Conservation (phyloP, 2,329 filamentous ascomycete genomes). For the Cryphonectria japonica region DNA sequence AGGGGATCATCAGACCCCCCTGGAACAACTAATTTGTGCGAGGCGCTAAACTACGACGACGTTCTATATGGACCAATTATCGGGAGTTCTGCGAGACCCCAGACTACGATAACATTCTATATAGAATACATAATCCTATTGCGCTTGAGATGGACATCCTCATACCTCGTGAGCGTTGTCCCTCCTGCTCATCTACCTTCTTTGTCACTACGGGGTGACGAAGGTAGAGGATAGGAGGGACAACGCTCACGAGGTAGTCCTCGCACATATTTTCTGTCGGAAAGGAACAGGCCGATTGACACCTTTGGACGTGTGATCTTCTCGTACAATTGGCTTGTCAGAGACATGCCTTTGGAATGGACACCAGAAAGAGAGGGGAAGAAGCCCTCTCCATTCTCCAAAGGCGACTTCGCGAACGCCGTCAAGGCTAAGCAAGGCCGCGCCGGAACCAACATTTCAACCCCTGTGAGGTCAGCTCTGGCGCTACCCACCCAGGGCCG, state of each 20-base stretch:
- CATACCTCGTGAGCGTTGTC: too few relatives aligned
- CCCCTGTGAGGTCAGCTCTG: neutral
- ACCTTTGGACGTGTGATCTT: constrained; percentile 8
- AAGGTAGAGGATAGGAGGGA: too few relatives aligned
- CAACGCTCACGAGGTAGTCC: too few relatives aligned
- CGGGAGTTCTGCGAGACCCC: too few relatives aligned
- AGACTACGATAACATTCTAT: too few relatives aligned
- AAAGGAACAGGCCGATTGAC: neutral
- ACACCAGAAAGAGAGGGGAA: neutral
- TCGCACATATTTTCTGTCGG: neutral
- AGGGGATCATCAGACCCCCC: neutral
- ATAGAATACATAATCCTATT: too few relatives aligned
- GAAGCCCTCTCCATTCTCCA: neutral
- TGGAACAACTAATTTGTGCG: neutral
- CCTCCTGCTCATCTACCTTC: too few relatives aligned
- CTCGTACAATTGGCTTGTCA: neutral
- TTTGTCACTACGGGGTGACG: too few relatives aligned
- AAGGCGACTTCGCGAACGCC: constrained; percentile 13
- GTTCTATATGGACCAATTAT: too few relatives aligned
- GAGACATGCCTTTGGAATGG: neutral
- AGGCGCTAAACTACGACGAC: too few relatives aligned
- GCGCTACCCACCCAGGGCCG: neutral
- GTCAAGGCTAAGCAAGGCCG: constrained; percentile 16
- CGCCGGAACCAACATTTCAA: constrained; percentile 13
- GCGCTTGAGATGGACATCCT: too few relatives aligned